A percentile compares a stretch with the other conserved stretches of the same genome.
Evolutionary conservation across 768 basidiomycete genomes (phyloP).

Genomic region (Melanogaster broomeanus): DNA sequence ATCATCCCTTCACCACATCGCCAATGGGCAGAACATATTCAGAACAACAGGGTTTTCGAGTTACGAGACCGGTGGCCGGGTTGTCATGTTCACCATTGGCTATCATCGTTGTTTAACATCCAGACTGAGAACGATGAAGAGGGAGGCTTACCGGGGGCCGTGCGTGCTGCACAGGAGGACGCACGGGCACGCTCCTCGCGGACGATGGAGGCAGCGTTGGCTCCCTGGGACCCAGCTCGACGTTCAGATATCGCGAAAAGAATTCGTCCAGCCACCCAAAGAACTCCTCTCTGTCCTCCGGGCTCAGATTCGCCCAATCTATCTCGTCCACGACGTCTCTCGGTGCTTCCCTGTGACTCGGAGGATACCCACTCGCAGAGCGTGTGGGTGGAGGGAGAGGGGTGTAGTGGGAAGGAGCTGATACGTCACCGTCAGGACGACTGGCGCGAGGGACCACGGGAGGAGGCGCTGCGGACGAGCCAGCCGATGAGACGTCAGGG

Average conservation of each 20-base stretch:
- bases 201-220: neutral
- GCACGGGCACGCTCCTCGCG: neutral
- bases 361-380: constrained; percentile 25
- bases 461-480: constrained; percentile 9
- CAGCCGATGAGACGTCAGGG: constrained; percentile 7
- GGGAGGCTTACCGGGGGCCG: constrained; percentile 20
- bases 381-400: constrained; percentile 30
- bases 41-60: neutral
- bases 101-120: constrained; percentile 4
- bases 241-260: constrained; percentile 51
- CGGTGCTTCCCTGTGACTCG: constrained; percentile 8
- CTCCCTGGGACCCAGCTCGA: constrained; percentile 18
- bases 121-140: neutral
- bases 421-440: constrained; percentile 11
- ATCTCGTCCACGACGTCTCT: constrained; percentile 33
- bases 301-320: constrained; percentile 70
- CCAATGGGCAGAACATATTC: no score
- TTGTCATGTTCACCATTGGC: constrained; percentile 23
- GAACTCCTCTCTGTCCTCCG: constrained; percentile 69
- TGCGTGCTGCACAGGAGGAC: neutral
- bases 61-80: constrained; percentile 18
- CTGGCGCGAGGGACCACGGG: constrained; percentile 12
- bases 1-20: neutral
- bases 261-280: constrained; percentile 84
- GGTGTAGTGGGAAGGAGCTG: constrained; percentile 13